Evolutionary conservation across 1,284 basidiomycete genomes (phyloP).

Genomic region (Gomphus bonarii): DNA sequence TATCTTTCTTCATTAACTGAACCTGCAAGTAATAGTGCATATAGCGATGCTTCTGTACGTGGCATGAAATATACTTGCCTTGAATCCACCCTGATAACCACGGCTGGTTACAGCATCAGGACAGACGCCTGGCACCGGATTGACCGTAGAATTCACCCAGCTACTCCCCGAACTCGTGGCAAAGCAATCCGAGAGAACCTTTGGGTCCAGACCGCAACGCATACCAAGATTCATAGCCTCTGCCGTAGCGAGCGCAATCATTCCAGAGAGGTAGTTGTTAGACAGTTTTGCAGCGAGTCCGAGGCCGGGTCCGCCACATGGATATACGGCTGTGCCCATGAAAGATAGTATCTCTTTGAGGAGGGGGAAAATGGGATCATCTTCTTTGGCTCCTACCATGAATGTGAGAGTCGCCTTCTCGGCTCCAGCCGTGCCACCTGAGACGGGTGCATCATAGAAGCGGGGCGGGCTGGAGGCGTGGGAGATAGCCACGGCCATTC

Average conservation of each 20-base stretch:
- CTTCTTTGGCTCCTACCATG: constrained; percentile 12
- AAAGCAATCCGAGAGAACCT: constrained; percentile 14
- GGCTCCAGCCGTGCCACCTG: constrained; percentile 15
- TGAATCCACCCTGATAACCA: constrained; percentile 16
- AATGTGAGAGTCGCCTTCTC: constrained; percentile 15
- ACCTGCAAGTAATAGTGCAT: background rate
- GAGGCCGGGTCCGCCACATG: constrained; percentile 13
- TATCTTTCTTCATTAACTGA: constrained; percentile 16
- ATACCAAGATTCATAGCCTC: constrained; percentile 17
- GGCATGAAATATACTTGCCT: background rate
- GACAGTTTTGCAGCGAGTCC: constrained; percentile 16
- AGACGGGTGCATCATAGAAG: constrained; percentile 16
- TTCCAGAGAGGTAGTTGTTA: constrained; percentile 16
- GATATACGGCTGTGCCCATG: constrained; percentile 14
- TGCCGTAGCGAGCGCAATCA: constrained; percentile 15
- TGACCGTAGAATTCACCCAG: constrained; percentile 14
- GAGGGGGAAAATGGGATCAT: constrained; percentile 10
- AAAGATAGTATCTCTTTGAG: constrained; percentile 11
- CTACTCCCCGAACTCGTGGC: constrained; percentile 14
- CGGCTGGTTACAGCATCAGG: constrained; percentile 15
- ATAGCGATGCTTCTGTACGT: background rate
- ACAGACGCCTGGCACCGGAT: constrained; percentile 16
- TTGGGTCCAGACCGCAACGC: constrained; percentile 14
- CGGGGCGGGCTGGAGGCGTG: constrained; percentile 6
- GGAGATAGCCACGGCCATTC: constrained; percentile 11